A percentile compares a stretch with the other conserved stretches of the same genome.
These are phyloP conservation scores for Pterocarpus santalinus DNA, from an alignment of 306 rosid species.

Conservation along the genomic window DNA sequence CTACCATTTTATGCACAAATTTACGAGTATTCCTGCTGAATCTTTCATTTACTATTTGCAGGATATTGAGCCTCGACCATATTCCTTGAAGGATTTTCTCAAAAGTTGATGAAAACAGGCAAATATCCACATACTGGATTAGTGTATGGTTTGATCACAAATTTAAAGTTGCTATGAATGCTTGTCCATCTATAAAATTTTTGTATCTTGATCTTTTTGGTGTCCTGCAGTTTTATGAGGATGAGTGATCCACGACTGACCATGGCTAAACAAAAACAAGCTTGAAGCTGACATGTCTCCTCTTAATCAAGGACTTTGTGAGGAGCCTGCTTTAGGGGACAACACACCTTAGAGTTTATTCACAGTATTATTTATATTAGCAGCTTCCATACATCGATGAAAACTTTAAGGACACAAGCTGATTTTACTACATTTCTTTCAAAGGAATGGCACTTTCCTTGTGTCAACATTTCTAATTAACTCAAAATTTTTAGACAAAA, in stretches of 20 bases:
- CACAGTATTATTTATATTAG: too few relatives aligned
- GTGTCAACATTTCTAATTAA: too few relatives aligned
- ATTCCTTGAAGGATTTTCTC: conserved; percentile 79
- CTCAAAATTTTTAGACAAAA: too few relatives aligned
- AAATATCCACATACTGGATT: conserved; percentile 41
- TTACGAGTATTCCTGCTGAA: conserved; percentile 22
- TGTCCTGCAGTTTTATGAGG: conserved; percentile 40
- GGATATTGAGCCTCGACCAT: conserved; percentile 75
- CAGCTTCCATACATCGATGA: too few relatives aligned
- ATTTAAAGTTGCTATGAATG: conserved; percentile 29
- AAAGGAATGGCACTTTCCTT: too few relatives aligned
- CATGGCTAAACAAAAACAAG: conserved; percentile 28
- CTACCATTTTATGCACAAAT: conserved; percentile 1
- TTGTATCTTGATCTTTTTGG: conserved; percentile 41
- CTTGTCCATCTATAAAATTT: conserved; percentile 39
- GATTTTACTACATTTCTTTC: too few relatives aligned
- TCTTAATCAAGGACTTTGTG: too few relatives aligned
- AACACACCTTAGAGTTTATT: too few relatives aligned
- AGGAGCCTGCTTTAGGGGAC: too few relatives aligned
- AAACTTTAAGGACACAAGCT: too few relatives aligned
- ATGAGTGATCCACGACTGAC: conserved; percentile 30
- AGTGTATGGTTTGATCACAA: conserved; percentile 47
- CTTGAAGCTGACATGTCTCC: too few relatives aligned
- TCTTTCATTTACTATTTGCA: conserved; percentile 52
- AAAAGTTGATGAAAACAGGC: conserved; percentile 58